phyloP scores from a whole-genome alignment of 257 asterid genomes.

The Nicotiana undulata region DNA sequence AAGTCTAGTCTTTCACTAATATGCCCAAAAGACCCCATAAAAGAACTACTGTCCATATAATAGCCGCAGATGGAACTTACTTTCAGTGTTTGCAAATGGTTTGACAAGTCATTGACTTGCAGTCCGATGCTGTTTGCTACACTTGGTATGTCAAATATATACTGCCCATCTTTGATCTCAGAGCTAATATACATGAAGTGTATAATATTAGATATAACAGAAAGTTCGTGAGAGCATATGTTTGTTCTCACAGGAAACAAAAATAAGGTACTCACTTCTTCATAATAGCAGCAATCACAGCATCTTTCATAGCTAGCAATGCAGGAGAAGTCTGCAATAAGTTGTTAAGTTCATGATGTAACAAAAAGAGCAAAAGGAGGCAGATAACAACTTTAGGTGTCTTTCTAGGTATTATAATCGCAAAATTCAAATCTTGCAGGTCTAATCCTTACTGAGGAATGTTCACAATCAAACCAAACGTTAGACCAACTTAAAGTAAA shows the following conservation, averaged over 20 bases:
- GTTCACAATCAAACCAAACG: not conserved
- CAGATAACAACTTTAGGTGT: not conserved
- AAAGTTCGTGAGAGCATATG: conserved; percentile 3
- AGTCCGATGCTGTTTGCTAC: conserved; percentile 55
- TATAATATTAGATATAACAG: conserved; percentile 13
- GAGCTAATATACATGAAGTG: conserved; percentile 42
- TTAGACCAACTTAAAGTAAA: not conserved
- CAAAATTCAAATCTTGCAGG: not conserved
- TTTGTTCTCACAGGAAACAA: conserved; percentile 11
- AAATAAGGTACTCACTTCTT: conserved; percentile 54
- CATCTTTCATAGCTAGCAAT: conserved; percentile 58
- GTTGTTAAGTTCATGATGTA: conserved; percentile 16
- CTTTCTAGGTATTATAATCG: not conserved
- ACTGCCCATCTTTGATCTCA: conserved; percentile 85
- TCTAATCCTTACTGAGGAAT: not conserved
- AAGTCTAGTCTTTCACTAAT: not conserved
- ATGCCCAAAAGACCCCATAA: not conserved
- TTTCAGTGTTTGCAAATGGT: conserved; percentile 71
- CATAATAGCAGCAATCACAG: conserved; percentile 57
- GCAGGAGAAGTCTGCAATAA: conserved; percentile 73
- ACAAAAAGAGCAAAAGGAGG: conserved; percentile 3
- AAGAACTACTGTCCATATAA: not conserved
- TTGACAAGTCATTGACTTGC: conserved; percentile 50
- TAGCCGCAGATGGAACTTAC: conserved; percentile 22
- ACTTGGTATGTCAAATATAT: conserved; percentile 72